A percentile compares a stretch with the other conserved stretches of the same genome.
phyloP scores from a whole-genome alignment of 345 rosid species.

The Atalantia buxifolia region DNA sequence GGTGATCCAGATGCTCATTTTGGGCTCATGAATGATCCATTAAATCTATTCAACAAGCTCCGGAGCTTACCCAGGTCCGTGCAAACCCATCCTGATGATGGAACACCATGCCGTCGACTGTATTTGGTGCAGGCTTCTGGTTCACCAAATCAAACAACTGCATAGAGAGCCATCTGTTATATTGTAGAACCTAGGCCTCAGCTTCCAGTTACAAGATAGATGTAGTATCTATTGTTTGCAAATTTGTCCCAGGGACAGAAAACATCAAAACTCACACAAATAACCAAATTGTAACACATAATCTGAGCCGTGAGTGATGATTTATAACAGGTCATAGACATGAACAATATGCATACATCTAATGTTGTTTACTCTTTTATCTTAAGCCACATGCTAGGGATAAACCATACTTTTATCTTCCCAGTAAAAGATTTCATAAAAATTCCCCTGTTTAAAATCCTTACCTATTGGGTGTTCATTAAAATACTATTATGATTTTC shows the following conservation, averaged over 20 bases:
- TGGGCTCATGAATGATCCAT: conserved; percentile 67
- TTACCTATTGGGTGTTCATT: background rate
- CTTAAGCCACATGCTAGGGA: background rate
- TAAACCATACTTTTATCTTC: background rate
- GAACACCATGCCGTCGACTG: conserved; percentile 88
- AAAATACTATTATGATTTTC: background rate
- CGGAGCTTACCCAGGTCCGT: conserved; percentile 70
- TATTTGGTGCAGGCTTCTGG: conserved; percentile 92
- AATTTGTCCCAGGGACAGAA: conserved; percentile 18
- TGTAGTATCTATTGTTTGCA: conserved; percentile 20
- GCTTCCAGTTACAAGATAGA: conserved; percentile 16
- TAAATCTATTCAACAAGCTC: conserved; percentile 82
- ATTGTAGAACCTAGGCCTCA: conserved; percentile 18
- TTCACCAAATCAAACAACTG: conserved; percentile 46
- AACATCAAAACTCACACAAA: conserved; percentile 13
- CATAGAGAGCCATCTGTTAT: conserved; percentile 25
- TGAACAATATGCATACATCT: conserved; percentile 4
- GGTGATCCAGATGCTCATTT: conserved; percentile 95
- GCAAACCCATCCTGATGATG: conserved; percentile 81
- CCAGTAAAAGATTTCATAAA: background rate
- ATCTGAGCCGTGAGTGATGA: conserved; percentile 7
- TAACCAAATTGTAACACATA: conserved; percentile 11
- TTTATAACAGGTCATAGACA: conserved; percentile 8
- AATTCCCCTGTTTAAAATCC: background rate
- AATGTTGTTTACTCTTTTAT: background rate